These are phyloP conservation scores for Tetrapisispora iriomotensis DNA, from an alignment of 805 yeast species.

Conservation along the genomic window DNA sequence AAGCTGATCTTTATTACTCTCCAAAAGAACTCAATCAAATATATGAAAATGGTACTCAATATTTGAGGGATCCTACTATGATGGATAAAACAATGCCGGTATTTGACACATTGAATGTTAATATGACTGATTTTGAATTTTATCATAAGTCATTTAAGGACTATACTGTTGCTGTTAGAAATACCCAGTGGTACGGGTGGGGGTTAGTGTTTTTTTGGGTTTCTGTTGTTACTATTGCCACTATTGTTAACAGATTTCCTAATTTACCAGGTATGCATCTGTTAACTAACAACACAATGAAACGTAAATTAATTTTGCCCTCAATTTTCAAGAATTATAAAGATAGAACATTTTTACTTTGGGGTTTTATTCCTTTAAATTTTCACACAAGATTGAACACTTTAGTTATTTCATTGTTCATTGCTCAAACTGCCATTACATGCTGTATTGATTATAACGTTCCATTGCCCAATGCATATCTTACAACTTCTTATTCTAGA, in stretches of 20 bases:
- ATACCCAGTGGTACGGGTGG: slow-evolving; percentile 38
- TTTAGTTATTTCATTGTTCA: slow-evolving; percentile 26
- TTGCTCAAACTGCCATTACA: slow-evolving; percentile 26
- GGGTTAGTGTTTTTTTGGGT: slow-evolving; percentile 37
- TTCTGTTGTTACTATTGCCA: slow-evolving; percentile 25
- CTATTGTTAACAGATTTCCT: slow-evolving; percentile 25
- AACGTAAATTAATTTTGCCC: slow-evolving; percentile 22
- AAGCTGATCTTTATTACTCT: slow-evolving; percentile 26
- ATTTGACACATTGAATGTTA: slow-evolving; percentile 28
- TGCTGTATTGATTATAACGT: slow-evolving; percentile 30
- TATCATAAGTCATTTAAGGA: slow-evolving; percentile 31
- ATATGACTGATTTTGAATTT: slow-evolving; percentile 26
- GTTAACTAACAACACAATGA: slow-evolving; percentile 13
- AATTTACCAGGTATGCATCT: slow-evolving; percentile 12
- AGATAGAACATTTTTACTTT: slow-evolving; percentile 15
- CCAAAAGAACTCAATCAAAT: slow-evolving; percentile 27
- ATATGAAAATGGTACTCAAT: slow-evolving; percentile 30
- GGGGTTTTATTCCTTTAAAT: slow-evolving; percentile 22
- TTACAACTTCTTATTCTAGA: slow-evolving; percentile 26
- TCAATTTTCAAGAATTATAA: slow-evolving; percentile 17
- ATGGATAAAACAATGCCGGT: slow-evolving; percentile 19
- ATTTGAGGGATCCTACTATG: slow-evolving; percentile 24
- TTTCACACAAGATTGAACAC: slow-evolving; percentile 26
- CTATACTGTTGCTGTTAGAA: slow-evolving; percentile 29
- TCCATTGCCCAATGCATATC: slow-evolving; percentile 32